Base-by-base conservation (phyloP, 306 rosid genomes). In the Castanea sativa region DNA sequence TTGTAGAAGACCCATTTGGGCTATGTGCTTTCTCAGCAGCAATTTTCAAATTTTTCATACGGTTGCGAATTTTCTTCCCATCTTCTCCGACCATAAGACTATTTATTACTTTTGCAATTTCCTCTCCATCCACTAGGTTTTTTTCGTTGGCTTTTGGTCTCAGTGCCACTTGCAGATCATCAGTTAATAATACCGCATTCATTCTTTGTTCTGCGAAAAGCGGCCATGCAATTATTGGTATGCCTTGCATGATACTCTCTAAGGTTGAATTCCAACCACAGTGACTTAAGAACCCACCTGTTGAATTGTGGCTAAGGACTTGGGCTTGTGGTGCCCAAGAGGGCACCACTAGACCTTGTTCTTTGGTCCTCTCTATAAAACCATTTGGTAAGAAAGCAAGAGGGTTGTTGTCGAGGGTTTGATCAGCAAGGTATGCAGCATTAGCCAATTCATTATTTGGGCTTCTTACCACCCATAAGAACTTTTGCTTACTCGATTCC, bases 181-280 rank as follows among this genome's bases (percentile, higher is more conserved):
- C 76, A 55, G n/a, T 52, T 18, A 83, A 8, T 56, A 79, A 55
- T 3, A 64, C 2, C 41, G 84, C 87, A 79, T 55, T 72, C 79
- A 64, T 83, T 45, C 71, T 79, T 14, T 83, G 84, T 45, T 83
- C 84, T 29, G 83, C 78, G 29, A 59, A 83, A 0, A 79, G 75
- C 15, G 84, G 84, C 84, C 87, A 83, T 0, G 81, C 78, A 14
- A 79, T 79, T 20, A 83, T 16, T 43, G 87, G 83, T 61, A 76
- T 23, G 11, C 83, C 83, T 7, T 71, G 70, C 18, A 53, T 25
- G 5, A 84, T 71, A 35, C 76, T 71, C 8, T 84, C 84, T 4
- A 84, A 35, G 8, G 73, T 84, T 0, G 84, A 84, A 69, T 65
- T 76, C 83, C 87, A 83, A 0, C 87, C 81, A 29, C 84, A 80